Conservation (phyloP, 306 rosid species). For the Cicer yamashitae region DNA sequence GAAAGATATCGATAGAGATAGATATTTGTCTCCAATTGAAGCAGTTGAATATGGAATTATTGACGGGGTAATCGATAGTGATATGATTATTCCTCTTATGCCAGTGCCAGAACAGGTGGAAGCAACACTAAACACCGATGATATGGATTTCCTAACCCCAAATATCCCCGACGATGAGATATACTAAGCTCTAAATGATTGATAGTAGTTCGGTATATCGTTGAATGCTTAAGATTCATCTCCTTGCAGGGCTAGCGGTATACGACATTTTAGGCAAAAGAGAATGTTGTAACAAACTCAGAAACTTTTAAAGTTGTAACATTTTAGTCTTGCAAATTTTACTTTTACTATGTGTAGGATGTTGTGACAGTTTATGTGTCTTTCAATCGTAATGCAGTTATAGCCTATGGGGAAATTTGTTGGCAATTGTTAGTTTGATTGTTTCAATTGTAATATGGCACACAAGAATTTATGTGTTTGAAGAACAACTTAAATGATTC, state of each 20-base stretch:
- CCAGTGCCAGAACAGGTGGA: conserved; percentile 86
- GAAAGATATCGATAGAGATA: conserved; percentile 88
- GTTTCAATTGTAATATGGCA: no score
- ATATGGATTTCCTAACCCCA: conserved; percentile 69
- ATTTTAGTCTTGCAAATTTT: conserved; percentile 17
- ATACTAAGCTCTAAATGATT: conserved; percentile 56
- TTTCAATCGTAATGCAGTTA: conserved; percentile 26
- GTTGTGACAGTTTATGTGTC: conserved; percentile 3
- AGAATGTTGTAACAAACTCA: conserved; percentile 41
- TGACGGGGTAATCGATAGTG: conserved; percentile 85
- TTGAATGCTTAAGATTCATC: conserved; percentile 42
- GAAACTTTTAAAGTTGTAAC: conserved; percentile 24
- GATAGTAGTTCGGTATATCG: conserved; percentile 20
- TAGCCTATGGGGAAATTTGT: conserved; percentile 14
- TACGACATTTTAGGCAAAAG: conserved; percentile 38
- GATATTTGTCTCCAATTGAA: conserved; percentile 92
- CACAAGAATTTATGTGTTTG: no score
- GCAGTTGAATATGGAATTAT: conserved; percentile 93
- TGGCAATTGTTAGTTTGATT: conserved; percentile 30
- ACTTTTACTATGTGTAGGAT: conserved; percentile 15
- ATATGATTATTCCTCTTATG: conserved; percentile 73
- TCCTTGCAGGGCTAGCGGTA: conserved; percentile 30
- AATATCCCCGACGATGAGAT: conserved; percentile 90
- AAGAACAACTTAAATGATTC: neutral
- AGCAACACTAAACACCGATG: conserved; percentile 54